Conservation (phyloP, 257 asterid species). For the Verbena officinalis region DNA sequence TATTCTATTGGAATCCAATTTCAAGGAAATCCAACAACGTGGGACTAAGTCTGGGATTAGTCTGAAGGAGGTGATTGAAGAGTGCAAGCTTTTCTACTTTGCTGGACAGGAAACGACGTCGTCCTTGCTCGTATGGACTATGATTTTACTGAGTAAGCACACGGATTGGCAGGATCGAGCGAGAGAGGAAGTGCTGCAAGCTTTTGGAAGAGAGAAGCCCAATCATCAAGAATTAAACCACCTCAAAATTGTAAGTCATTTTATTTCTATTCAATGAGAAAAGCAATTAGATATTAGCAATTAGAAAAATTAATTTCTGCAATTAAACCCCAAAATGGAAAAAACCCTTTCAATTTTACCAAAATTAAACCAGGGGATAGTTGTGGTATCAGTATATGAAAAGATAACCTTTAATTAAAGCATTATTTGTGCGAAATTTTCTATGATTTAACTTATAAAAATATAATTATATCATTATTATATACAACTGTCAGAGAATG, state of each 20-base stretch:
- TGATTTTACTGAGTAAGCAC: conserved; percentile 49
- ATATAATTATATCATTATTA: too few relatives aligned
- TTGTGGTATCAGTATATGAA: too few relatives aligned
- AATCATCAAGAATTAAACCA: conserved; percentile 41
- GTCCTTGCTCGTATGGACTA: conserved; percentile 54
- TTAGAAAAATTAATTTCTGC: too few relatives aligned
- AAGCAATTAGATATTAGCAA: too few relatives aligned
- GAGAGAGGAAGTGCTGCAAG: conserved; percentile 48
- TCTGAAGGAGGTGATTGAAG: conserved; percentile 49
- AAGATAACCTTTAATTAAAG: too few relatives aligned
- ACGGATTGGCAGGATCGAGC: conserved; percentile 56
- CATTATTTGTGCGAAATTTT: too few relatives aligned
- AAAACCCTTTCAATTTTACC: too few relatives aligned
- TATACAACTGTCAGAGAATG: too few relatives aligned
- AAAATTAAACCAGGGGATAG: too few relatives aligned
- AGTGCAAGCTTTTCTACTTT: conserved; percentile 60
- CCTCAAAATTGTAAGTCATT: conserved; percentile 53
- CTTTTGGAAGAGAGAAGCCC: conserved; percentile 36
- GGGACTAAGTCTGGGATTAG: conserved; percentile 47
- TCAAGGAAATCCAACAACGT: conserved; percentile 37
- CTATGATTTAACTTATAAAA: too few relatives aligned
- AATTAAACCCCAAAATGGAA: too few relatives aligned
- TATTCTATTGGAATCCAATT: conserved; percentile 43
- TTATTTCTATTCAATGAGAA: too few relatives aligned
- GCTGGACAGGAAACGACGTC: conserved; percentile 74